These are phyloP conservation scores for Clonostachys rhizophaga DNA, from an alignment of 2,329 filamentous ascomycete species.

Conservation along the genomic window DNA sequence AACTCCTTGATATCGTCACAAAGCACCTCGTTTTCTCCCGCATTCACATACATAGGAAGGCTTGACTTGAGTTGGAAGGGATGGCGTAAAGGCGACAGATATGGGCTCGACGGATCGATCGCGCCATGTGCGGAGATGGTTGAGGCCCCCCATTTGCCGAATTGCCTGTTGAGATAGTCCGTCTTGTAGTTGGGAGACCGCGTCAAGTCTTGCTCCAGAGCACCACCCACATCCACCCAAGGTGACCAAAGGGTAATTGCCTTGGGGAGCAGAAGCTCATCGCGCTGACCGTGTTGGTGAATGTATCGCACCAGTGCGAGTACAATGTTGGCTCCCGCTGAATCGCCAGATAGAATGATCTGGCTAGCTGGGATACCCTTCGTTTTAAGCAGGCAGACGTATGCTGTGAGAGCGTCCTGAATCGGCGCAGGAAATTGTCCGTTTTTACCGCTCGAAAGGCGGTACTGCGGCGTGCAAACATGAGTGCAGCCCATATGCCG, in stretches of 20 bases:
- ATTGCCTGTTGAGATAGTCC: constrained; percentile 12
- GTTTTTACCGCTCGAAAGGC: constrained; percentile 13
- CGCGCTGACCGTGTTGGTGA: constrained; percentile 10
- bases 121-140: constrained; percentile 4
- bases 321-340: constrained; percentile 20
- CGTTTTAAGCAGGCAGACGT: constrained; percentile 13
- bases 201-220: constrained; percentile 11
- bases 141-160: constrained; percentile 10
- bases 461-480: constrained; percentile 22
- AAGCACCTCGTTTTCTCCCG: constrained; percentile 11
- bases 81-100: constrained; percentile 7
- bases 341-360: constrained; percentile 24
- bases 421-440: constrained; percentile 20
- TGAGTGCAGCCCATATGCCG: constrained; percentile 11
- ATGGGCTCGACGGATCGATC: constrained; percentile 1
- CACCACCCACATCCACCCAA: constrained; percentile 15
- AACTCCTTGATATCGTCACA: constrained; percentile 11
- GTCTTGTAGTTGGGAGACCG: constrained; percentile 6
- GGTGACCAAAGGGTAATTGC: constrained; percentile 13
- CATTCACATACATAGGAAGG: constrained; percentile 14
- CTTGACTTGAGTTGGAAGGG: constrained; percentile 5
- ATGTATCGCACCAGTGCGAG: constrained; percentile 22
- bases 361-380: constrained; percentile 13
- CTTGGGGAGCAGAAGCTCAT: constrained; percentile 10
- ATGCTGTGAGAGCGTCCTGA: constrained; percentile 22